A percentile compares a stretch with the other conserved stretches of the same genome.
These are phyloP conservation scores for Capsicum baccatum DNA, from an alignment of 257 asterid species.

Conservation along the genomic window DNA sequence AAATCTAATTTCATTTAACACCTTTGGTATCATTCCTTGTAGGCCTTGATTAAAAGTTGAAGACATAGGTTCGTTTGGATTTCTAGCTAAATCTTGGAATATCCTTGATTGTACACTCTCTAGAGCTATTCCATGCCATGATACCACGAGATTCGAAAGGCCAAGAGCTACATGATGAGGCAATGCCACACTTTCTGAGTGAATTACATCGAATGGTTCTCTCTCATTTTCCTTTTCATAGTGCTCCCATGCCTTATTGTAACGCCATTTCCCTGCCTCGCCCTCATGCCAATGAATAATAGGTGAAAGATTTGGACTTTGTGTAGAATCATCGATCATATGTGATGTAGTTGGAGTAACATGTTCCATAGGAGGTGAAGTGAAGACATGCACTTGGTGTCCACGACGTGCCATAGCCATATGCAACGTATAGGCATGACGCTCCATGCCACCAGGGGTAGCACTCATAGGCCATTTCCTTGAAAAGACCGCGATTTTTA, in stretches of 20 bases:
- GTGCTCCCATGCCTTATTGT: constrained; percentile 83
- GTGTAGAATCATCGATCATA: not conserved
- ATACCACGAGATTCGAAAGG: constrained; percentile 68
- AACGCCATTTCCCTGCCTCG: constrained; percentile 74
- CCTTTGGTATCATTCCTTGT: constrained; percentile 76
- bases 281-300: constrained; percentile 78
- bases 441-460: constrained; percentile 93
- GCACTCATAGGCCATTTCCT: constrained; percentile 85
- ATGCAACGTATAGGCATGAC: constrained; percentile 85
- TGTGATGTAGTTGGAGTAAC: constrained; percentile 19
- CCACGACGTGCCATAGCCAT: constrained; percentile 76
- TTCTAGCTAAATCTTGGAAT: constrained; percentile 68
- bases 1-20: constrained; percentile 75
- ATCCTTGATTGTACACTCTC: constrained; percentile 87
- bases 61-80: constrained; percentile 54
- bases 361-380: constrained; percentile 54
- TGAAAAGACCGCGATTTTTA: constrained; percentile 84
- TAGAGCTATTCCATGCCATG: constrained; percentile 96
- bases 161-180: constrained; percentile 66
- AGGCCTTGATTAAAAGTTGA: constrained; percentile 60
- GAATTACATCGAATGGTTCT: constrained; percentile 67
- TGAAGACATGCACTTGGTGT: constrained; percentile 73
- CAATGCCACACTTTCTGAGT: constrained; percentile 89
- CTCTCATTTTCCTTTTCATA: constrained; percentile 55
- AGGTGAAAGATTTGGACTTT: constrained; percentile 39